Conservation (phyloP, 2,329 filamentous ascomycete genomes). For the Shiraia bambusicola region DNA sequence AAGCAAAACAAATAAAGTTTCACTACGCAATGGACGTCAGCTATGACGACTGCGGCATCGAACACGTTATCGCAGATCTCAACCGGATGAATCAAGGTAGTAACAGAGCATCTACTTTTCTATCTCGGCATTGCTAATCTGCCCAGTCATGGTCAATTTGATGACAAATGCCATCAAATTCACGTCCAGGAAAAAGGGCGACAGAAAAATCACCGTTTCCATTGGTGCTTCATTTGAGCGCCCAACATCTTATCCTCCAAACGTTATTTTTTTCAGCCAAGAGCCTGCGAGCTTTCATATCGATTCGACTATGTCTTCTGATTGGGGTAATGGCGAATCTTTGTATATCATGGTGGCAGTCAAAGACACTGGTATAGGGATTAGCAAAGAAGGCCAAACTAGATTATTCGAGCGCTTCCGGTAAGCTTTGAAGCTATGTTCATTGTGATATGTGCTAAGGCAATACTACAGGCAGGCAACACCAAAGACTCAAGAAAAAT, state of each 20-base stretch:
- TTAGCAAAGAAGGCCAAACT: slow-evolving; percentile 43
- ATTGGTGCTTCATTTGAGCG: slow-evolving; percentile 43
- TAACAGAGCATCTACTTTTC: too few species aligned
- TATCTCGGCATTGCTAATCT: slow-evolving; percentile 5
- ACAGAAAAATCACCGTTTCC: slow-evolving; percentile 45
- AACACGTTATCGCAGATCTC: slow-evolving; percentile 43
- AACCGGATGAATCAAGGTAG: slow-evolving; percentile 43
- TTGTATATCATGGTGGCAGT: slow-evolving; percentile 50
- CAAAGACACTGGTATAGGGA: slow-evolving; percentile 48
- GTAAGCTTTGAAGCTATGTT: slow-evolving; percentile 17
- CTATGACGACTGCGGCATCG: slow-evolving; percentile 41
- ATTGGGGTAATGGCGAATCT: slow-evolving; percentile 45
- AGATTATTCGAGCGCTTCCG: slow-evolving; percentile 49
- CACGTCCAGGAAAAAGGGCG: slow-evolving; percentile 43
- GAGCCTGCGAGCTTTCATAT: slow-evolving; percentile 42
- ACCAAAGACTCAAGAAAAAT: slow-evolving; percentile 45
- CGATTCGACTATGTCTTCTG: slow-evolving; percentile 44
- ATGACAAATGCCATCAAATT: slow-evolving; percentile 54
- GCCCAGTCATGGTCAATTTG: slow-evolving; percentile 44
- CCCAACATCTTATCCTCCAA: slow-evolving; percentile 47
- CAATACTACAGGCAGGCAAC: slow-evolving; percentile 34
- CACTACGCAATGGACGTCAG: slow-evolving; percentile 46
- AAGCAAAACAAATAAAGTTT: slow-evolving; percentile 42
- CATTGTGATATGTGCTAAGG: background rate
- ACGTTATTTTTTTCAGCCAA: slow-evolving; percentile 47